These are phyloP conservation scores for Ophiostoma quercus DNA, from an alignment of 2,329 filamentous ascomycete species.

Conservation along the genomic window DNA sequence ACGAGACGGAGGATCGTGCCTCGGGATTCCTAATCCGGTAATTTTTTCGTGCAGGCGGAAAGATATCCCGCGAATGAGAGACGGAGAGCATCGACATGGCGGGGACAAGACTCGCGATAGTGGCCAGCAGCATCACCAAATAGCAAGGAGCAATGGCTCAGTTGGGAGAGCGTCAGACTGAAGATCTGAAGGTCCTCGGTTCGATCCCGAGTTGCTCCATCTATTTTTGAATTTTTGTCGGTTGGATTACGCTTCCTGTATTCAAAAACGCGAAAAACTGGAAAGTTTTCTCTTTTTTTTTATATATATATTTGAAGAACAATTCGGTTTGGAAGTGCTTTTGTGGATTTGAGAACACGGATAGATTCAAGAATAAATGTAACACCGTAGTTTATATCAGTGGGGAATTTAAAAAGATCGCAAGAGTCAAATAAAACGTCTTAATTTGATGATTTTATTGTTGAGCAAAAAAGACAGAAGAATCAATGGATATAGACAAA, in stretches of 20 bases:
- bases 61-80: background rate
- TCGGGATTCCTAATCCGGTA: background rate
- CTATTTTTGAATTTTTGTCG: background rate
- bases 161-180: slow-evolving; percentile 10
- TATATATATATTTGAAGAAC: no score
- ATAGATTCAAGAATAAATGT: no score
- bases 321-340: no score
- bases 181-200: slow-evolving; percentile 11
- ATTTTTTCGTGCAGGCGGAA: background rate
- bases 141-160: slow-evolving; percentile 3
- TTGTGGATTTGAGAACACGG: no score
- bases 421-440: no score
- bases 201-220: slow-evolving; percentile 9
- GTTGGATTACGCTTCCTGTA: background rate
- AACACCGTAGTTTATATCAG: no score
- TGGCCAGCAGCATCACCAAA: background rate
- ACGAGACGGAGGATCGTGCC: background rate
- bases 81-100: background rate
- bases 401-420: no score
- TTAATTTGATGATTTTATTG: no score
- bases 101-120: background rate
- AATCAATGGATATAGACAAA: background rate
- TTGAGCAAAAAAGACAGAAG: background rate
- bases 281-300: no score
- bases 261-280: no score